Evolutionary conservation across 2,329 filamentous ascomycete species (phyloP).

Genomic region (Fusarium piperis): DNA sequence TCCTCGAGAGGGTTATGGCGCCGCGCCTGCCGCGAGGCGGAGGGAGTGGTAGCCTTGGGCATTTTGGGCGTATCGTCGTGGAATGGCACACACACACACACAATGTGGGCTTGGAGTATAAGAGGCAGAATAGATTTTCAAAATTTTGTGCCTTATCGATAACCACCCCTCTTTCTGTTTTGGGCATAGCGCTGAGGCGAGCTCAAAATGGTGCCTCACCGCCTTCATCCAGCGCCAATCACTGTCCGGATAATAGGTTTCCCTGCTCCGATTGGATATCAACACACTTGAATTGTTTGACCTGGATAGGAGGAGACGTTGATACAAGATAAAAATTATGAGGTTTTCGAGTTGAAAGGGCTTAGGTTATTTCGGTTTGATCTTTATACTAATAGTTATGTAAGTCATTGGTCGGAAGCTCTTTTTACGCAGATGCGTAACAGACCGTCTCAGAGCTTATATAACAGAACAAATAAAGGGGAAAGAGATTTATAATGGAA

Average conservation of each 20-base stretch:
- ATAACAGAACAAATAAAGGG: background rate
- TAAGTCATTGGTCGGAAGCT: background rate
- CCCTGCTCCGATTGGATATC: background rate
- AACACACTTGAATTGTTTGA: background rate
- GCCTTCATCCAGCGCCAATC: slow-evolving; percentile 35
- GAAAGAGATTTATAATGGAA: background rate
- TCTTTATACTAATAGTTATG: background rate
- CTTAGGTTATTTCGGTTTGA: rapidly evolving
- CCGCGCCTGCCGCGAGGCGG: slow-evolving; percentile 66
- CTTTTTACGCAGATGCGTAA: too few relatives aligned
- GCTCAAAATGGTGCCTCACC: slow-evolving; percentile 40
- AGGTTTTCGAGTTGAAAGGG: background rate
- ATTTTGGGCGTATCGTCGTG: slow-evolving; percentile 58
- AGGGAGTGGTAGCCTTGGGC: slow-evolving; percentile 79
- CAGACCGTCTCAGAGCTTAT: background rate
- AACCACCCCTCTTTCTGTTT: slow-evolving; percentile 49
- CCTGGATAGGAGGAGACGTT: background rate
- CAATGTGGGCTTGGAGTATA: slow-evolving; percentile 41
- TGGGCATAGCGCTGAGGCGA: slow-evolving; percentile 39
- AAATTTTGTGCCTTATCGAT: slow-evolving; percentile 54
- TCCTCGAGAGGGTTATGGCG: slow-evolving; percentile 93
- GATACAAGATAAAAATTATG: too few relatives aligned
- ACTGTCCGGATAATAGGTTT: background rate
- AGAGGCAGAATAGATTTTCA: slow-evolving; percentile 43
- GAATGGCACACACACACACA: slow-evolving; percentile 26